Percentiles rank a stretch among this genome's conserved stretches.
phyloP scores from a whole-genome alignment of 805 yeast genomes.

The Isabelozyma gotoi region DNA sequence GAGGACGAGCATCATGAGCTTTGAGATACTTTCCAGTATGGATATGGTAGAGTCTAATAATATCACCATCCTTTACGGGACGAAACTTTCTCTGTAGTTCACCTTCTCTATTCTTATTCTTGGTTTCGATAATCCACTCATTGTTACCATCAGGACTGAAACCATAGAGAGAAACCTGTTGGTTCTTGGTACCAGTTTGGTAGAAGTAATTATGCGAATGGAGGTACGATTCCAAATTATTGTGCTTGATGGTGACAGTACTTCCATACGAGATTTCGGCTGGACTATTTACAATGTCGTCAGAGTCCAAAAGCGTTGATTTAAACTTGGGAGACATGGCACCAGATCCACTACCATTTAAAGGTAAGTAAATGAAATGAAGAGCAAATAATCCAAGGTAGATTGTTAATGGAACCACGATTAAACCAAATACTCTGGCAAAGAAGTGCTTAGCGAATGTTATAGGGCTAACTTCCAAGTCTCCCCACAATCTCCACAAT shows the following conservation, averaged over 20 bases:
- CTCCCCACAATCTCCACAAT: constrained; percentile 72
- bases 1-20: constrained; percentile 72
- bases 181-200: constrained; percentile 66
- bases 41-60: constrained; percentile 68
- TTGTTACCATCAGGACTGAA: constrained; percentile 61
- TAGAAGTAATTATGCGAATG: constrained; percentile 73
- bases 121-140: constrained; percentile 66
- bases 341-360: constrained; percentile 59
- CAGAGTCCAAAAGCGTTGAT: constrained; percentile 49
- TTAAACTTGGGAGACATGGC: constrained; percentile 69
- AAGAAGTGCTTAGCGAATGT: constrained; percentile 40
- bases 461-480: constrained; percentile 46
- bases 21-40: constrained; percentile 66
- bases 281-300: constrained; percentile 40
- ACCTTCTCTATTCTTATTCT: constrained; percentile 33
- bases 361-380: constrained; percentile 51
- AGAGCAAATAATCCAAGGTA: constrained; percentile 57
- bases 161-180: constrained; percentile 75
- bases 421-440: constrained; percentile 39
- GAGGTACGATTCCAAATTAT: constrained; percentile 68
- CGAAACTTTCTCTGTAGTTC: constrained; percentile 34
- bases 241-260: constrained; percentile 68
- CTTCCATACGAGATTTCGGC: constrained; percentile 76
- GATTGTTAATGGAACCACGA: constrained; percentile 55
- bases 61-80: constrained; percentile 52